Base-by-base conservation (phyloP, 2,329 filamentous ascomycete species). In the Clarireedia hainanense region DNA sequence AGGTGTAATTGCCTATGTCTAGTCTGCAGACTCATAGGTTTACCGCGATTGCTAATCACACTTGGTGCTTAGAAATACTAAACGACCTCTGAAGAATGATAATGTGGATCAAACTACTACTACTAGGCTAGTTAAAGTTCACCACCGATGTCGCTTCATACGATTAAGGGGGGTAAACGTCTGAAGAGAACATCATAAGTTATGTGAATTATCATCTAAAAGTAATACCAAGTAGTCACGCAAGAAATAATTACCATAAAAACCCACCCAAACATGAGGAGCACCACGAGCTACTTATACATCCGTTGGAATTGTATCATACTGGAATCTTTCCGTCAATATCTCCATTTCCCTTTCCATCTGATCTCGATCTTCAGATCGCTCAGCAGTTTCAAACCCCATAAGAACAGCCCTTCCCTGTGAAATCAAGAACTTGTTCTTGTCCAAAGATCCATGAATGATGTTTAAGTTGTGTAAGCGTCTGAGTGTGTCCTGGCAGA, bases 361-460 rank as follows among this genome's bases (percentile, higher is more conserved):
- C 12, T 17, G 39, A 9, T 47, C 52, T 14, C 4, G 23, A 17
- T 49, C 30, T 7, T 57, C 27, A 27, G 37, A 59, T 55, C 24
- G 39, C 49, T 48, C 50, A 36, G 58, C 64, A 24, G 39, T 60
- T 52, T 70, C 69, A 58, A 73, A 73, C 56, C 72, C 70, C 26
- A 74, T 61, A 4, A 74, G 55, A 43, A 70, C 63, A 50, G 61
- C 68, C 6, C 58, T 52, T 6, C 57, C 61, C 14, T 68, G 56
- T 1, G 36, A 58, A 5, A 74, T 54, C 12, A 74, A 64, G 52
- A 74, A 71, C 55, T 72, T 72, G 56, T 71, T 59, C 55, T 64
- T 68, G 57, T 73, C 72, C 50, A 72, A 60, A 61, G 74, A 70
- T 3, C 69, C 69, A 58, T 73, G 70, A 55, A 64, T 60, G 37